Percentiles rank a stretch among this genome's conserved stretches.
phyloP scores from a whole-genome alignment of 1,284 basidiomycete genomes.

The Cystobasidium sp. region DNA sequence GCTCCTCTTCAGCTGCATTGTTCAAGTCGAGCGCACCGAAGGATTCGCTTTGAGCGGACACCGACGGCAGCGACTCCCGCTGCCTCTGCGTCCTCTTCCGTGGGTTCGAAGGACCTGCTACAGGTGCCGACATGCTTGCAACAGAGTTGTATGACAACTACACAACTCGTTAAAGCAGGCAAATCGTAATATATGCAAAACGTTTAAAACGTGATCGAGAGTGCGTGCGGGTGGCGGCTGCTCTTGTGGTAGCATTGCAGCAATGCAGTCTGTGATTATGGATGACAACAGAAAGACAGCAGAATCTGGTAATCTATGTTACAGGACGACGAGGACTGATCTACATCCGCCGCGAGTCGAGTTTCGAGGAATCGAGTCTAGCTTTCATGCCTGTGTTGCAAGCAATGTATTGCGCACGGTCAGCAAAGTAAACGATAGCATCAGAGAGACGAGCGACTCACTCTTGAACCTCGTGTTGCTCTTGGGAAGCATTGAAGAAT shows the following conservation, averaged over 20 bases:
- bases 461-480: slow-evolving; percentile 26
- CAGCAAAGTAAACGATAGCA: background rate
- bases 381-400: slow-evolving; percentile 33
- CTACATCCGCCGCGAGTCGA: slow-evolving; percentile 35
- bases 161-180: background rate
- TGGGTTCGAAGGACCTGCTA: slow-evolving; percentile 38
- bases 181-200: background rate
- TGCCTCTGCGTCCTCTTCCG: slow-evolving; percentile 25
- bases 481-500: slow-evolving; percentile 1
- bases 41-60: slow-evolving; percentile 17
- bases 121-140: slow-evolving; percentile 21
- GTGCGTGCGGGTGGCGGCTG: background rate
- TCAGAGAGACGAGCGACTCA: background rate
- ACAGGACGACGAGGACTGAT: background rate
- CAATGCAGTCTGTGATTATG: no score
- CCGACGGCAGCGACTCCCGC: slow-evolving; percentile 3
- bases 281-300: no score
- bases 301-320: background rate
- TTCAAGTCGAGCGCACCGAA: slow-evolving; percentile 44
- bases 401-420: background rate
- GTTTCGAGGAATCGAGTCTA: slow-evolving; percentile 17
- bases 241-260: no score
- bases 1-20: slow-evolving; percentile 51
- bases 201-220: slow-evolving; percentile 10
- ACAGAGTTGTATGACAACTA: background rate